Base-by-base conservation (phyloP, 495 filamentous ascomycete species). In the Penicillium egyptiacum region DNA sequence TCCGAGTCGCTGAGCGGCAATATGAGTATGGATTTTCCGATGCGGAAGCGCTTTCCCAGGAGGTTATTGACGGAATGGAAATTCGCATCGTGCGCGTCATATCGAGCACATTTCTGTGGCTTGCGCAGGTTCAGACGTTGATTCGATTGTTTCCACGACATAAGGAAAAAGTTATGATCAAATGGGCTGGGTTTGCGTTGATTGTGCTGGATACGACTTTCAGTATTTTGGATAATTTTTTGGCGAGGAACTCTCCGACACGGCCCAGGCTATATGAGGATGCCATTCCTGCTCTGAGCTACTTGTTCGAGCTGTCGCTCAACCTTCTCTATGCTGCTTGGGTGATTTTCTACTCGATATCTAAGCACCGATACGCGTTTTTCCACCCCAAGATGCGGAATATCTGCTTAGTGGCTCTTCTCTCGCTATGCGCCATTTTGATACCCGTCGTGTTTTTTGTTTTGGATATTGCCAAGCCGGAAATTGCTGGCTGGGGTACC, bases 381-480 rank as follows among this genome's bases (percentile, higher is more conserved):
- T 96, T 91, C 61, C 94, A 98, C 64, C 84, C 87, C 3, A 85
- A 91, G 63, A 97, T 97, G 88, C 86, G 86, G 63, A 96, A 94
- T 66, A 96, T 98, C 40, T 86, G 86, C 60, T 70, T 98, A 19
- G 87, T 98, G 40, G 92, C 93, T 1, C 70, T 87, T 0, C 72
- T 98, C 16, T 94, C 91, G 2, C 70, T 97, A 9, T 76, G 86
- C 31, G 81, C 91, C 5, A 84, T 98, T 26, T 71, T 97, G 14
- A 90, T 96, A 1, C 94, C 94, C 0, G 88, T 96, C 3, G 90
- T 97, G 5, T 98, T 98, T 70, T 98, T 98, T 69, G 87, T 97
- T 42, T 72, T 96, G 63, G 94, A 98, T 69, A 93, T 98, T 42
- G 86, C 89, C 12, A 86, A 92, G 61, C 87, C 90, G 10, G 84